Evolutionary conservation across 768 basidiomycete genomes (phyloP).

Genomic region (Mycena alexandri): DNA sequence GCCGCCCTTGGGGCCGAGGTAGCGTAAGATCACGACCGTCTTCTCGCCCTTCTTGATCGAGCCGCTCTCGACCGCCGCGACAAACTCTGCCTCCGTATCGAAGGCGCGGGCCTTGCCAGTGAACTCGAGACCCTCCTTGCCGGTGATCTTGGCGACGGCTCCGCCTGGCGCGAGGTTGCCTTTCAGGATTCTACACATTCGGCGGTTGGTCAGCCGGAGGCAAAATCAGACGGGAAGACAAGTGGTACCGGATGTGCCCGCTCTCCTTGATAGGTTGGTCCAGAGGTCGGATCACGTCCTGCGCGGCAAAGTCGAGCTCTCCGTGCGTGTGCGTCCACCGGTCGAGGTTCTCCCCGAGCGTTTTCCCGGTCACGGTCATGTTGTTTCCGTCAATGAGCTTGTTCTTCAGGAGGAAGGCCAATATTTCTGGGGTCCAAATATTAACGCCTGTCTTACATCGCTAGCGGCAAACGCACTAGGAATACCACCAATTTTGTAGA

Average conservation of each 20-base stretch:
- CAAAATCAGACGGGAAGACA: conserved; percentile 4
- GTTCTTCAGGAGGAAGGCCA: conserved; percentile 87
- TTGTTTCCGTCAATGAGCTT: conserved; percentile 92
- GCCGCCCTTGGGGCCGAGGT: conserved; percentile 97
- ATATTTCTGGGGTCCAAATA: conserved; percentile 68
- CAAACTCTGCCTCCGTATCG: conserved; percentile 90
- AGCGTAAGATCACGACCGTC: conserved; percentile 94
- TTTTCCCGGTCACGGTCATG: conserved; percentile 91
- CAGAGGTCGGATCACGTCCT: conserved; percentile 91
- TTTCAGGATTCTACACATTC: conserved; percentile 76
- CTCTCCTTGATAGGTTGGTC: conserved; percentile 89
- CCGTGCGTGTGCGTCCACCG: conserved; percentile 87
- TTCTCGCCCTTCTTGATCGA: conserved; percentile 96
- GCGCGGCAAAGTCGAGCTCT: conserved; percentile 72
- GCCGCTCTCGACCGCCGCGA: conserved; percentile 88
- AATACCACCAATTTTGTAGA: conserved; percentile 95
- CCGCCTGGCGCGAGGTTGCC: conserved; percentile 96
- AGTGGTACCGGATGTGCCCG: conserved; percentile 86
- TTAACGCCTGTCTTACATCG: conserved; percentile 18
- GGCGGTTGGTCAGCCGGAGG: not conserved
- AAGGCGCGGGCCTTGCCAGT: conserved; percentile 94
- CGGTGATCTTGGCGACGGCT: conserved; percentile 97
- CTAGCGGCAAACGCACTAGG: conserved; percentile 73
- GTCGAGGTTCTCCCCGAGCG: conserved; percentile 93
- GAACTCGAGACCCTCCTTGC: conserved; percentile 93